Evolutionary conservation across 352 stramenopile species (phyloP), one percentile per base, ranked within the genome.

Genomic region (Phytophthora ramorum): DNA sequence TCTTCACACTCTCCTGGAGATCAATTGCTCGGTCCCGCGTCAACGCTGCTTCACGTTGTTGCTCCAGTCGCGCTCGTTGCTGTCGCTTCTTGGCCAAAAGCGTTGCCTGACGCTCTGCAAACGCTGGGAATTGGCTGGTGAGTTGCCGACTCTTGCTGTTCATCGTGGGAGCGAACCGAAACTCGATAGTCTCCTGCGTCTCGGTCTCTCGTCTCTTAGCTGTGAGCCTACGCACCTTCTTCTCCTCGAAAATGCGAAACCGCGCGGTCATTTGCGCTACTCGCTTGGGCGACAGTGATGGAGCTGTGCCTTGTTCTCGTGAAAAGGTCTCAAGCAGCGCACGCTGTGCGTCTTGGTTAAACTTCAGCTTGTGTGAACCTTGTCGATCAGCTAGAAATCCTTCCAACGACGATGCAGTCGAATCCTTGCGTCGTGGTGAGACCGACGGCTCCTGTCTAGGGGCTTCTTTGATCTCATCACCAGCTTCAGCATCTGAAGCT

Each of bases 241-340:
- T 74, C 62, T 81, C 69, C 20, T 82, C 76, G 16, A 75, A 71
- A 1, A 78, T 52, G 4, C 71, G 73, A 26, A 85, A 85, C 12
- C 73, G 71, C n/a, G 52, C 56, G 4, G 59, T 72, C 73, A 85
- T 80, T 10, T 78, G 69, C 1, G 34, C 47, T 3, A 82, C 38
- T 49, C 62, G 65, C 13, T 75, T 35, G 0, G 76, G 67, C 0
- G 76, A 85, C 19, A 85, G 73, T 13, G 54, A 46, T 16, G 60
- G n/a, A 38, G 45, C 32, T 32, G 40, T 55, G 7, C 22, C n/a
- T 6, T 38, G 50, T 13, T 57, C 55, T 34, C 55, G 57, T 6
- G 63, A 44, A 20, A 69, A 71, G 14, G 60, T 61, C 3, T 69
- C 28, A 1, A 58, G 52, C 0, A 71, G 37, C 4, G 38, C 17